These are phyloP conservation scores for Zasmidium angulare DNA, from an alignment of 2,329 filamentous ascomycete genomes.

Conservation along the genomic window DNA sequence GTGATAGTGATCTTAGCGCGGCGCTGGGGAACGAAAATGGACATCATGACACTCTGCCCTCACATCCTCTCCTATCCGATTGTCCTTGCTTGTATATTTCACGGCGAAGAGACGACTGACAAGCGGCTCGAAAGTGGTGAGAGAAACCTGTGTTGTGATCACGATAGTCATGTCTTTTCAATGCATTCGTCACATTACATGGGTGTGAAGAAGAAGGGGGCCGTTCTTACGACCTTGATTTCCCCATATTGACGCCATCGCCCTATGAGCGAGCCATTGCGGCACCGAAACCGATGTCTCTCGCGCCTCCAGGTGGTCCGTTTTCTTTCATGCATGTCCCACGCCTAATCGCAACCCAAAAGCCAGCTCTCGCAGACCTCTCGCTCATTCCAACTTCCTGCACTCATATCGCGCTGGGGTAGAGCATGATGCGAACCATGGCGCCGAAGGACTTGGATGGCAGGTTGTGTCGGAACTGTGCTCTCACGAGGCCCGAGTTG, in stretches of 20 bases:
- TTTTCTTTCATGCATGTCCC: conserved; percentile 1
- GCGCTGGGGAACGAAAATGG: conserved; percentile 1
- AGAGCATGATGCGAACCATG: conserved; percentile 42
- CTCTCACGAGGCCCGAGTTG: conserved; percentile 97
- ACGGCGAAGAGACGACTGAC: not conserved
- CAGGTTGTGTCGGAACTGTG: conserved; percentile 95
- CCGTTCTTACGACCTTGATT: conserved; percentile 1
- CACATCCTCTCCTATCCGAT: too few species aligned
- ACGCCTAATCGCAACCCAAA: conserved; percentile 1
- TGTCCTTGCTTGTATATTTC: too few species aligned
- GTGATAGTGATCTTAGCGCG: conserved; percentile 1
- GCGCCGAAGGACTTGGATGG: conserved; percentile 93
- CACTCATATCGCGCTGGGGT: conserved; percentile 41
- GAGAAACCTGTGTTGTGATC: not conserved
- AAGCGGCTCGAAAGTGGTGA: not conserved
- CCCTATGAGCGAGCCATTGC: conserved; percentile 9
- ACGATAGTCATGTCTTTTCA: not conserved
- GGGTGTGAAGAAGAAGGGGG: not conserved
- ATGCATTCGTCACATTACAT: not conserved
- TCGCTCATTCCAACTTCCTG: not conserved
- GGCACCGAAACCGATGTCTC: conserved; percentile 3
- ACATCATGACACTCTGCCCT: not conserved
- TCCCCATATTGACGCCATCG: conserved; percentile 10
- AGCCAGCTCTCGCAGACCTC: not conserved
- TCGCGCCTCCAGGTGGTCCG: not conserved